A percentile compares a stretch with the other conserved stretches of the same genome.
Evolutionary conservation across 441 rosid species (phyloP).

Genomic region (Heliophila coronopifolia): DNA sequence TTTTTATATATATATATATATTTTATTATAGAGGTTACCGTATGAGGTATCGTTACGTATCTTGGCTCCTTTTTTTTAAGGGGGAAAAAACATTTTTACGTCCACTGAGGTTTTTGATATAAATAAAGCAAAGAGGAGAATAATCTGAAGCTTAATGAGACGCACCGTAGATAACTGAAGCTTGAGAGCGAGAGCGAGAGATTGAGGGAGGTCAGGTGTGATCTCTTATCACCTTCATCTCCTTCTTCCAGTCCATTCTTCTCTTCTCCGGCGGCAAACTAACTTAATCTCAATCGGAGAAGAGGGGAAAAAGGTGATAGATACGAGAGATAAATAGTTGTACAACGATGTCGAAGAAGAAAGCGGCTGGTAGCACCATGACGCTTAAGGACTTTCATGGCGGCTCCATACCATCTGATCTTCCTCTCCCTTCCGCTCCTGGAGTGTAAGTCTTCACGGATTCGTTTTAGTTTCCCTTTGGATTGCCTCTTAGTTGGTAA

Average conservation of each 20-base stretch:
- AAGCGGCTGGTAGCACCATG: constrained; percentile 62
- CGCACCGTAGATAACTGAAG: constrained; percentile 14
- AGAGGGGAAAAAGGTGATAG: neutral
- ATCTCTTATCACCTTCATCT: neutral
- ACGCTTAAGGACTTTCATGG: constrained; percentile 89
- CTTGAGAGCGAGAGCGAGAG: constrained; percentile 13
- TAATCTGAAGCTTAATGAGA: constrained; percentile 20
- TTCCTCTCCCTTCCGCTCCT: constrained; percentile 84
- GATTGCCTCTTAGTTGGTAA: constrained; percentile 15
- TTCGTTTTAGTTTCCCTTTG: neutral
- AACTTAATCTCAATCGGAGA: constrained; percentile 25
- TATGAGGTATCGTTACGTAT: constrained; percentile 12
- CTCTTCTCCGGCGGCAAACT: constrained; percentile 21
- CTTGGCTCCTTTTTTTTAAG: neutral
- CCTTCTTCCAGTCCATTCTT: too few relatives aligned
- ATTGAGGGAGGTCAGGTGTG: too few relatives aligned
- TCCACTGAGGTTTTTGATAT: constrained; percentile 18
- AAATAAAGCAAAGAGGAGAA: constrained; percentile 11
- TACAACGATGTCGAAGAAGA: constrained; percentile 67
- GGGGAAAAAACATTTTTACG: constrained; percentile 15
- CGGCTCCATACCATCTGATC: constrained; percentile 78
- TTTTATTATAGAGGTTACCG: too few relatives aligned
- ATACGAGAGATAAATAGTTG: constrained; percentile 2
- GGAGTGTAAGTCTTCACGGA: constrained; percentile 53
- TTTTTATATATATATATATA: too few relatives aligned